These are phyloP conservation scores for Lichtheimia ornata DNA, from an alignment of 371 early-diverging fungal genomes.

Conservation along the genomic window DNA sequence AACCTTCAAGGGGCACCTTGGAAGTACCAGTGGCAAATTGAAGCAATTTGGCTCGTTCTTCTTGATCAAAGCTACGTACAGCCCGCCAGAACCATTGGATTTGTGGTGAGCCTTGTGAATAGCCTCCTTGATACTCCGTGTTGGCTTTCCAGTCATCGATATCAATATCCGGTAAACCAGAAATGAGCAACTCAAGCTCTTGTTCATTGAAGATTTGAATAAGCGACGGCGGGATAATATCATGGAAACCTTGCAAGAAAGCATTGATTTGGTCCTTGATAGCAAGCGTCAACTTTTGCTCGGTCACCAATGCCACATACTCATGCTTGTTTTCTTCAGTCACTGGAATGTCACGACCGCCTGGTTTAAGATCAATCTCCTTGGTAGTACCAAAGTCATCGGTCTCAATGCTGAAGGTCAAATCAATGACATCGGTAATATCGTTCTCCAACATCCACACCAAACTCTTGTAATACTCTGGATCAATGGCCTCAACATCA, in stretches of 20 bases:
- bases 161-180: slow-evolving; percentile 98
- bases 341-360: slow-evolving; percentile 91
- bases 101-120: slow-evolving; percentile 82
- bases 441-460: slow-evolving; percentile 98
- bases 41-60: slow-evolving; percentile 95
- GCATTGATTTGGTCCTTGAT: slow-evolving; percentile 94
- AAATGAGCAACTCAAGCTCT: slow-evolving; percentile 97
- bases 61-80: slow-evolving; percentile 96
- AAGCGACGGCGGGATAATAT: slow-evolving; percentile 88
- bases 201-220: slow-evolving; percentile 98
- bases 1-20: slow-evolving; percentile 98
- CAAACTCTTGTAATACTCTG: slow-evolving; percentile 95
- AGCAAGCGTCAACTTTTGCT: slow-evolving; percentile 85
- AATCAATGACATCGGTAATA: slow-evolving; percentile 93
- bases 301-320: slow-evolving; percentile 91
- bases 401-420: slow-evolving; percentile 93
- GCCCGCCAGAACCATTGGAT: slow-evolving; percentile 99
- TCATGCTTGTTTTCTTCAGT: slow-evolving; percentile 97
- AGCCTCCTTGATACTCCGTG: slow-evolving; percentile 94
- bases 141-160: slow-evolving; percentile 99
- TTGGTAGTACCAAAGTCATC: slow-evolving; percentile 92
- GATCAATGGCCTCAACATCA: slow-evolving; percentile 98
- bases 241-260: slow-evolving; percentile 96
- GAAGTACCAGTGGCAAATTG: slow-evolving; percentile 99
- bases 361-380: slow-evolving; percentile 85